These are phyloP conservation scores for Dictyostelium purpureum DNA, from an alignment of 78 protist genomes.

Conservation along the genomic window DNA sequence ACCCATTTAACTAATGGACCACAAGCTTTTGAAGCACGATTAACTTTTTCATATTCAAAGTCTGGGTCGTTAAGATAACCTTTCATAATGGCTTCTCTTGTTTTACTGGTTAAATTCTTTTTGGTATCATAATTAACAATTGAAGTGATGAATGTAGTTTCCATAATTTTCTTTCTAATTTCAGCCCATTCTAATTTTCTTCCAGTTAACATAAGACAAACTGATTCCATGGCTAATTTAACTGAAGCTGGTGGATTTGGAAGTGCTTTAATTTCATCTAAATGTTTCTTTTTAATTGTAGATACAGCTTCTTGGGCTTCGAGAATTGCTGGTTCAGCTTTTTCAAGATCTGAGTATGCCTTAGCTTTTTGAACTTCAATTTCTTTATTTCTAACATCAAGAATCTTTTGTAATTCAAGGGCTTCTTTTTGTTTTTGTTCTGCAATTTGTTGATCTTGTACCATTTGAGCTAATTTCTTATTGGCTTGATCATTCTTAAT, in stretches of 20 bases:
- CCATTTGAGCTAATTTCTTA: slow-evolving; percentile 89
- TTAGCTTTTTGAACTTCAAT: slow-evolving; percentile 46
- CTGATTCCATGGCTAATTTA: slow-evolving; percentile 90
- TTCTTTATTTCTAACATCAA: slow-evolving; percentile 77
- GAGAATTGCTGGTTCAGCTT: slow-evolving; percentile 91
- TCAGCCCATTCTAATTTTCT: slow-evolving; percentile 90
- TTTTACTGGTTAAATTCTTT: slow-evolving; percentile 34
- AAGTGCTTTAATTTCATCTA: slow-evolving; percentile 89
- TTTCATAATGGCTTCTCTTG: slow-evolving; percentile 43
- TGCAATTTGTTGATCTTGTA: slow-evolving; percentile 86
- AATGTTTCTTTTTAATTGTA: slow-evolving; percentile 85
- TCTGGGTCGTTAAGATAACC: slow-evolving; percentile 79
- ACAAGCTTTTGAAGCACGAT: slow-evolving; percentile 91
- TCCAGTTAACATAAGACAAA: slow-evolving; percentile 82
- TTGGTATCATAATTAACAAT: slow-evolving; percentile 90
- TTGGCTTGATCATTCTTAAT: slow-evolving; percentile 88
- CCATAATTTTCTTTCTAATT: slow-evolving; percentile 81
- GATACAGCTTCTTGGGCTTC: slow-evolving; percentile 89
- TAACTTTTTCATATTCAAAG: slow-evolving; percentile 85
- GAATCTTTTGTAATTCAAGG: slow-evolving; percentile 38
- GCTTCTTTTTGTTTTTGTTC: slow-evolving; percentile 81
- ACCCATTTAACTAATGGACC: slow-evolving; percentile 98
- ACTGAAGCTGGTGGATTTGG: slow-evolving; percentile 93
- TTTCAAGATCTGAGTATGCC: slow-evolving; percentile 86
- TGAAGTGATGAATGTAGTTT: slow-evolving; percentile 86